A percentile compares a stretch with the other conserved stretches of the same genome.
Evolutionary conservation across 176 grass and related monocot genomes (phyloP).

Genomic region (Phoenix dactylifera): DNA sequence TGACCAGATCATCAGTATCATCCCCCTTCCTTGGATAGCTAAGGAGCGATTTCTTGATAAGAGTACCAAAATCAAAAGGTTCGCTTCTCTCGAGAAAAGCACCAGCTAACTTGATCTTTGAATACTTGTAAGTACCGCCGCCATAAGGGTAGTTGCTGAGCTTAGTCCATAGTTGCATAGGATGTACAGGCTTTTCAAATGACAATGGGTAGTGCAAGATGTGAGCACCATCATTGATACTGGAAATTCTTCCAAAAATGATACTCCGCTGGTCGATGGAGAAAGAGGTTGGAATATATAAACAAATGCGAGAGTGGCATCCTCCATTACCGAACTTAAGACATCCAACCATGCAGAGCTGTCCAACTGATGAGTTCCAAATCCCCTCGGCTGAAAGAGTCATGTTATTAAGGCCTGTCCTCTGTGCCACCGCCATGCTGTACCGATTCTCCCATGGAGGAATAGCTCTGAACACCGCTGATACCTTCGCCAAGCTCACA

Average conservation of each 20-base stretch:
- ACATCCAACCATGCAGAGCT: slow-evolving; percentile 94
- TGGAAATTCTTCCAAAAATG: slow-evolving; percentile 51
- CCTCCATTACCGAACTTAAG: slow-evolving; percentile 24
- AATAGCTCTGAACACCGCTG: slow-evolving; percentile 56
- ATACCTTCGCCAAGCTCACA: slow-evolving; percentile 44
- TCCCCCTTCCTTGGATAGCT: slow-evolving; percentile 48
- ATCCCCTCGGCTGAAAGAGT: slow-evolving; percentile 63
- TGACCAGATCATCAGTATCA: not conserved
- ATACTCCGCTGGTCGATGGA: slow-evolving; percentile 45
- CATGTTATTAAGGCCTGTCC: slow-evolving; percentile 46
- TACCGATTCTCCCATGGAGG: slow-evolving; percentile 43
- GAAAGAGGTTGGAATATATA: slow-evolving; percentile 62
- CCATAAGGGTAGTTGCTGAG: slow-evolving; percentile 28
- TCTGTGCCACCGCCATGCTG: slow-evolving; percentile 18
- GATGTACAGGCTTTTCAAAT: slow-evolving; percentile 38
- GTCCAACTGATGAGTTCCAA: slow-evolving; percentile 54
- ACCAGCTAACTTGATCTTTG: slow-evolving; percentile 30
- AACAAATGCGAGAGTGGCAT: slow-evolving; percentile 61
- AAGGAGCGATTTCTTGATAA: slow-evolving; percentile 72
- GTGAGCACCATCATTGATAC: slow-evolving; percentile 18
- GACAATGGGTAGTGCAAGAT: slow-evolving; percentile 34
- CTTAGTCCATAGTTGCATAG: slow-evolving; percentile 35
- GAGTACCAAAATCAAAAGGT: slow-evolving; percentile 46
- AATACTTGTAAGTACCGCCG: slow-evolving; percentile 37
- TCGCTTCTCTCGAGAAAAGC: slow-evolving; percentile 51